Evolutionary conservation across 2,329 filamentous ascomycete species (phyloP), one percentile per base, ranked within the genome.

Genomic region (Bipolaris zeicola): DNA sequence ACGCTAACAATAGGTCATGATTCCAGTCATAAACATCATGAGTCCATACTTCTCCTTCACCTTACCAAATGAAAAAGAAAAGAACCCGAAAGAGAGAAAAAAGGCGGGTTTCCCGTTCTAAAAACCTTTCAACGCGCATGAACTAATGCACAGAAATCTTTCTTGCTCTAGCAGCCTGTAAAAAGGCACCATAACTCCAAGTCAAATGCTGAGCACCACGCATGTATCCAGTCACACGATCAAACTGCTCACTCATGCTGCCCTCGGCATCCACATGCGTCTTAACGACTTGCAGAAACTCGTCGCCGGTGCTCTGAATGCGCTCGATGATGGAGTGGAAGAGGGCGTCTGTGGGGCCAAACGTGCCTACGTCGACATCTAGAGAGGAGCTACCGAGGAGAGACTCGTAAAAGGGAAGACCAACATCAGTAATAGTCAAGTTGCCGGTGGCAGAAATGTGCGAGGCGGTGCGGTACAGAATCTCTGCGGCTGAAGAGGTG

Each of bases 101-200:
- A 28, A 11, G 31, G 26, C n/a, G 5, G 22, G 7, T 4, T 4
- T 18, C 26, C 10, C 7, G 8, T 31, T 31, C 31, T 14, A 2
- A 20, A 2, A 31, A 16, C 2, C n/a, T 6, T 6, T 5, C 5
- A 20, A n/a, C 8, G 11, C 13, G 13, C 20, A 45, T 64, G 57
- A 26, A 69, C 14, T 51, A 43, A 5, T 43, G 43, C 26, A 28
- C 28, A 28, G 38, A 46, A 7, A 24, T 20, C 54, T 63, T 71
- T 52, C 77, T 70, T 24, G 74, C 77, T 55, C 76, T 65, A 34
- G 70, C 70, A 5, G 78, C 78, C 55, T 71, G 63, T 58, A 80
- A 55, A 56, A 80, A 78, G 1, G 76, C 75, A 5, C 77, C 77
- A 62, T 80, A 80, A 56, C 76, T 79, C 78, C 78, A 80, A 4